These are phyloP conservation scores for Hypomyces rosellus DNA, from an alignment of 2,329 filamentous ascomycete species.

Conservation along the genomic window DNA sequence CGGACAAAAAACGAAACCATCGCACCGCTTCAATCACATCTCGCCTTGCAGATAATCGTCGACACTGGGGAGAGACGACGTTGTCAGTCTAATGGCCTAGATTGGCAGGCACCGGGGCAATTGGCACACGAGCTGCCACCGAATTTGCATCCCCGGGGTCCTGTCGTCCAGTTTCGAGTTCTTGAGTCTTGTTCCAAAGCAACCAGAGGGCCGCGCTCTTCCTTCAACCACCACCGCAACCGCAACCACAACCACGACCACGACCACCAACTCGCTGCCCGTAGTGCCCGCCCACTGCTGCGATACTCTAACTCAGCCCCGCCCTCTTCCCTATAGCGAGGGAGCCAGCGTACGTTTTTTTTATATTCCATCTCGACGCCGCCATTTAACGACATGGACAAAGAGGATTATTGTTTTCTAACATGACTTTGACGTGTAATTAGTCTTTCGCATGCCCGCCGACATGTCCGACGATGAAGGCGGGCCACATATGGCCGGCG, in stretches of 20 bases:
- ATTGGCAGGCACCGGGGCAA: constrained; percentile 29
- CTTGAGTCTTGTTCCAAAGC: background rate
- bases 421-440: background rate
- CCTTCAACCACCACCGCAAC: constrained; percentile 14
- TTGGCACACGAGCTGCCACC: constrained; percentile 33
- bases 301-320: background rate
- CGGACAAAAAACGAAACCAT: no score
- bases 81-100: constrained; percentile 29
- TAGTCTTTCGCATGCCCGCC: constrained; percentile 24
- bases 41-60: constrained; percentile 6
- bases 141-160: constrained; percentile 25
- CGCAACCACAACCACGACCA: constrained; percentile 13
- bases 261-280: constrained; percentile 4
- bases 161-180: background rate
- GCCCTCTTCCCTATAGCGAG: background rate
- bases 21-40: background rate
- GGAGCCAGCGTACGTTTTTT: background rate
- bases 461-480: constrained; percentile 39
- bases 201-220: no score
- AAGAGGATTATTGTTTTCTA: constrained; percentile 14
- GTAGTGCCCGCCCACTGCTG: constrained; percentile 4
- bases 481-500: constrained; percentile 27
- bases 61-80: constrained; percentile 16
- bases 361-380: background rate
- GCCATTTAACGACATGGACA: constrained; percentile 1